phyloP scores from a whole-genome alignment of 2,329 filamentous ascomycete genomes.

The Helotiales sp. region DNA sequence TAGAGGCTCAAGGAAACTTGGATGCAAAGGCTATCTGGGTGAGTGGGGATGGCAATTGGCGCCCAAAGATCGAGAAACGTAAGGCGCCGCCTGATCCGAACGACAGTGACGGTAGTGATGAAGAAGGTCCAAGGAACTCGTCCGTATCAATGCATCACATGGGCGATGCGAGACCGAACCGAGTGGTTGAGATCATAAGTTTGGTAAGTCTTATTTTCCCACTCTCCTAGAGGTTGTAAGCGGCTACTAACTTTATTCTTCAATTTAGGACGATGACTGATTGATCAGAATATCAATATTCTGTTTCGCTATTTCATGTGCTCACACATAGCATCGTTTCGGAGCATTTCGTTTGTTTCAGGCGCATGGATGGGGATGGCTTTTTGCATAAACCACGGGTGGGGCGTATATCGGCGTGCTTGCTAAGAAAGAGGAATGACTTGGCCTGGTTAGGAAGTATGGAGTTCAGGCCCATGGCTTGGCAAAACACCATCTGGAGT shows the following conservation, averaged over 20 bases:
- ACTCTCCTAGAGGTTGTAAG: not conserved
- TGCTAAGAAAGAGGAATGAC: not conserved
- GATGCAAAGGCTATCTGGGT: conserved; percentile 66
- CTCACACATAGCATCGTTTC: not conserved
- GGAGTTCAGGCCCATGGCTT: not conserved
- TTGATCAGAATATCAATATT: not conserved
- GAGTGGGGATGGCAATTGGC: conserved; percentile 69
- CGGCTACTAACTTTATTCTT: not conserved
- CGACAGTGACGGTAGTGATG: conserved; percentile 33
- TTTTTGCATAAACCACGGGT: conserved; percentile 18
- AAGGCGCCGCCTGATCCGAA: conserved; percentile 32
- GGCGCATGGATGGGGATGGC: conserved; percentile 5
- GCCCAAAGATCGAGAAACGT: conserved; percentile 49
- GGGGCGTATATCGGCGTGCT: not conserved
- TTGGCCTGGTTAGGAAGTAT: not conserved
- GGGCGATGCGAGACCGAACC: not conserved
- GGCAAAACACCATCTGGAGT: conserved; percentile 8
- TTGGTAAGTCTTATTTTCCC: not conserved
- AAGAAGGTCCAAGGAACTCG: conserved; percentile 14
- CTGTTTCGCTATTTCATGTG: not conserved
- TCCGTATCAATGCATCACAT: not conserved
- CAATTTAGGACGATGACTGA: conserved; percentile 9
- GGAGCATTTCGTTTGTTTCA: not conserved
- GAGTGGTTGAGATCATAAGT: conserved; percentile 13
- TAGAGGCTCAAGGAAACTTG: conserved; percentile 56